phyloP scores from a whole-genome alignment of 2,329 filamentous ascomycete species.

The Penicillium sp. region DNA sequence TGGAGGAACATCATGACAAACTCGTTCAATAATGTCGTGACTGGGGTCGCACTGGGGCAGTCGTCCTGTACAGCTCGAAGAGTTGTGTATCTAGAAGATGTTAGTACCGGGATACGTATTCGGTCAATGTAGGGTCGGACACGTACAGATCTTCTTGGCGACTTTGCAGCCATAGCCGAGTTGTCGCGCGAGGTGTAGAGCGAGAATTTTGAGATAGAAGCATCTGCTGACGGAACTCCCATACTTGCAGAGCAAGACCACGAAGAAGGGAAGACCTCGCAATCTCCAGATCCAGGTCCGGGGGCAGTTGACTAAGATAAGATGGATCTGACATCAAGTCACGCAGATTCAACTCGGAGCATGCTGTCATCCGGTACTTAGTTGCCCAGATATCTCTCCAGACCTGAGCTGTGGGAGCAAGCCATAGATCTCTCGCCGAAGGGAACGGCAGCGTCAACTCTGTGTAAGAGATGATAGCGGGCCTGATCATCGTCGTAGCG shows the following conservation, averaged over 20 bases:
- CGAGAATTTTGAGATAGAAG: conserved; percentile 7
- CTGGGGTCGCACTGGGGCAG: neutral
- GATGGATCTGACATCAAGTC: conserved; percentile 17
- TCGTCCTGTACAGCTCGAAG: conserved; percentile 4
- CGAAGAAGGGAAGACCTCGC: conserved; percentile 9
- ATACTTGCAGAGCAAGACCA: conserved; percentile 12
- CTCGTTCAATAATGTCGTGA: conserved; percentile 13
- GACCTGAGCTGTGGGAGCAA: conserved; percentile 9
- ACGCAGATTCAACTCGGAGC: conserved; percentile 8
- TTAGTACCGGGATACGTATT: neutral
- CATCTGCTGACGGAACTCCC: conserved; percentile 18
- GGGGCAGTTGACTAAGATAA: conserved; percentile 4
- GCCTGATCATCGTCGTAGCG: conserved; percentile 16
- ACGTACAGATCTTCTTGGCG: conserved; percentile 19
- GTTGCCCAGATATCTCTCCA: conserved; percentile 16
- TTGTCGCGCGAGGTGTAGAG: conserved; percentile 8
- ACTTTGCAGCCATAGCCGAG: conserved; percentile 17
- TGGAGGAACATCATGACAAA: conserved; percentile 19
- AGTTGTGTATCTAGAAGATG: conserved; percentile 7
- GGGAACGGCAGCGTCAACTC: conserved; percentile 17
- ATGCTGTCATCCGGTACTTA: neutral
- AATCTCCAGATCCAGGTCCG: conserved; percentile 10
- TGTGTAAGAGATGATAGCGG: conserved; percentile 15
- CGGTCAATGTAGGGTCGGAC: neutral
- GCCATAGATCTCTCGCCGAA: conserved; percentile 17